Conservation (phyloP, 2,329 filamentous ascomycete species). For the Rutstroemia sp. region DNA sequence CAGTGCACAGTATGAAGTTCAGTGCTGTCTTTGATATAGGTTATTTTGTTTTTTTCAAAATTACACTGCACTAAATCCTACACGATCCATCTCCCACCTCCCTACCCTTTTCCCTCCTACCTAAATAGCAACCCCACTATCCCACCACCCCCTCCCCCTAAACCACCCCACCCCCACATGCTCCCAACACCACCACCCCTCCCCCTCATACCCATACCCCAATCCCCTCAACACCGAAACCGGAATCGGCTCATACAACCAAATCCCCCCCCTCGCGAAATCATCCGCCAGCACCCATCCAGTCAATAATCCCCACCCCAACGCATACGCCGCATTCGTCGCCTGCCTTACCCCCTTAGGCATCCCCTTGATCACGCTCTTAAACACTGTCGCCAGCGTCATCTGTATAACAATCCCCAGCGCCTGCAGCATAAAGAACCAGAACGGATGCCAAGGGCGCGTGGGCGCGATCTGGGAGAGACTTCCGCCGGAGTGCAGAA, state of each 20-base stretch:
- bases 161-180: constrained; percentile 36
- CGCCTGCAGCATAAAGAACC: constrained; percentile 68
- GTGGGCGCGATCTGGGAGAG: constrained; percentile 52
- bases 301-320: constrained; percentile 63
- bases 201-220: constrained; percentile 52
- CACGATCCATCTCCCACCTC: neutral
- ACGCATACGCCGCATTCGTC: constrained; percentile 54
- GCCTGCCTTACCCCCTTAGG: constrained; percentile 41
- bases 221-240: constrained; percentile 61
- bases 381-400: constrained; percentile 31
- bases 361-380: constrained; percentile 28
- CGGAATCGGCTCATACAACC: constrained; percentile 77
- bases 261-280: constrained; percentile 64
- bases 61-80: too few relatives aligned
- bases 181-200: constrained; percentile 62
- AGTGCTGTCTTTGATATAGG: too few relatives aligned
- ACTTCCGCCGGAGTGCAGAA: constrained; percentile 66
- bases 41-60: too few relatives aligned
- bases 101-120: neutral
- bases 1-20: too few relatives aligned
- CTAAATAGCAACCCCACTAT: constrained; percentile 3
- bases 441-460: constrained; percentile 44
- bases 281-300: constrained; percentile 65
- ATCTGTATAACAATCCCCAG: constrained; percentile 58
- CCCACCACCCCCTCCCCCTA: neutral